phyloP scores from a whole-genome alignment of 306 rosid species.

The Dryas alaskensis region DNA sequence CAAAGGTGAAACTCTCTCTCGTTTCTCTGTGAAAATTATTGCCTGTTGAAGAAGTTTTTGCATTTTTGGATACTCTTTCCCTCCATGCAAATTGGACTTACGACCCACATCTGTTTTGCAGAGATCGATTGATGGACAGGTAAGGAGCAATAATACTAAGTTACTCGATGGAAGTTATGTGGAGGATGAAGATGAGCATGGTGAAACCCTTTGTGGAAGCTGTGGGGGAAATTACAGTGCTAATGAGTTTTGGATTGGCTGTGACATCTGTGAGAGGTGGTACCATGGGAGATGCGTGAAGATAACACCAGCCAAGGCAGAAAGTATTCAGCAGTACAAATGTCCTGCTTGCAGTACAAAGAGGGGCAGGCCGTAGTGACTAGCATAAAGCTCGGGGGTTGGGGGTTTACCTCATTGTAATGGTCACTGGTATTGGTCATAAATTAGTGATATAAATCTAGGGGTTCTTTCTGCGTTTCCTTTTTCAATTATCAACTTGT shows the following conservation, averaged over 20 bases:
- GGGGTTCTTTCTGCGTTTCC: background rate
- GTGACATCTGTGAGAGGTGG: constrained; percentile 68
- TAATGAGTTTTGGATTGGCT: constrained; percentile 62
- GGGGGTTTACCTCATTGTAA: background rate
- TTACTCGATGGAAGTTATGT: constrained; percentile 39
- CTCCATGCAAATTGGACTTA: background rate
- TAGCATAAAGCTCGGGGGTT: background rate
- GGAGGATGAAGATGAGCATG: constrained; percentile 51
- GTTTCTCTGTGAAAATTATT: background rate
- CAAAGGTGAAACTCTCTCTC: constrained; percentile 39
- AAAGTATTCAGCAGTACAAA: constrained; percentile 48
- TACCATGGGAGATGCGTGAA: constrained; percentile 61
- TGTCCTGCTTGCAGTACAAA: constrained; percentile 56
- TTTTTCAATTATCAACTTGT: background rate
- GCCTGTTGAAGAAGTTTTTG: background rate
- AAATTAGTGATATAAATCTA: background rate
- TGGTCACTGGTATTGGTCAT: background rate
- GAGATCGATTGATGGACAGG: constrained; percentile 49
- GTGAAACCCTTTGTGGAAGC: constrained; percentile 58
- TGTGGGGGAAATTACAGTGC: constrained; percentile 54
- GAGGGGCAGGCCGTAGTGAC: constrained; percentile 39
- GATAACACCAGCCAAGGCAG: constrained; percentile 60
- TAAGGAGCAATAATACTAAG: constrained; percentile 36
- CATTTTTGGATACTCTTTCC: background rate
- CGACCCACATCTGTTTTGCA: constrained; percentile 26